Conservation (phyloP, 441 rosid species). For the Populus hybrid region DNA sequence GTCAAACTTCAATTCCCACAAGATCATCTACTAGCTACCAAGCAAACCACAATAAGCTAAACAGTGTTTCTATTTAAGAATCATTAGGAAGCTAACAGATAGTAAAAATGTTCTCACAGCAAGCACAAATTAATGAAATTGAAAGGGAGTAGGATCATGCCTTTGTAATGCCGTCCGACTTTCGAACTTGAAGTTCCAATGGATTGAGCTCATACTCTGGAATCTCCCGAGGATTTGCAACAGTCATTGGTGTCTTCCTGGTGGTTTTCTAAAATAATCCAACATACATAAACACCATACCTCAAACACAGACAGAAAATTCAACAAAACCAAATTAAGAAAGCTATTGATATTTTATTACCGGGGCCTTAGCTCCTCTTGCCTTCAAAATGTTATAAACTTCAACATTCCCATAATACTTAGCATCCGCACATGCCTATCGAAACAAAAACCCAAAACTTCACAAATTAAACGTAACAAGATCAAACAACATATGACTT, state of each 20-base stretch:
- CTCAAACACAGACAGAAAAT: conserved; percentile 1
- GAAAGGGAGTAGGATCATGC: conserved; percentile 30
- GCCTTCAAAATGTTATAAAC: conserved; percentile 76
- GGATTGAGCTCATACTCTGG: conserved; percentile 98
- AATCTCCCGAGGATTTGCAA: conserved; percentile 80
- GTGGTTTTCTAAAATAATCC: conserved; percentile 58
- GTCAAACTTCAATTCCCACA: not conserved
- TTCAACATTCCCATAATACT: conserved; percentile 79
- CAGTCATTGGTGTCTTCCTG: conserved; percentile 84
- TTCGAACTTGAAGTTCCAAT: conserved; percentile 84
- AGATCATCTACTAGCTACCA: not conserved
- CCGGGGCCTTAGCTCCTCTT: conserved; percentile 91
- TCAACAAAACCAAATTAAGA: not conserved
- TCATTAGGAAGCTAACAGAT: not conserved
- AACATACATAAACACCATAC: conserved; percentile 4
- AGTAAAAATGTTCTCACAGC: not conserved
- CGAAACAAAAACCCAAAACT: conserved; percentile 1
- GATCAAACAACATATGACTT: not conserved
- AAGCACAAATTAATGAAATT: not conserved
- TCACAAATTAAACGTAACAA: not conserved
- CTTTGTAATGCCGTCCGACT: conserved; percentile 81
- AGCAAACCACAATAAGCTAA: not conserved
- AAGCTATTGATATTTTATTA: conserved; percentile 22
- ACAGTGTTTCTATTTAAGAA: not conserved
- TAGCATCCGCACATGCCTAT: conserved; percentile 97